Evolutionary conservation across 441 rosid genomes (phyloP), one percentile per base, ranked within the genome.

Genomic region (Capsella rubella): DNA sequence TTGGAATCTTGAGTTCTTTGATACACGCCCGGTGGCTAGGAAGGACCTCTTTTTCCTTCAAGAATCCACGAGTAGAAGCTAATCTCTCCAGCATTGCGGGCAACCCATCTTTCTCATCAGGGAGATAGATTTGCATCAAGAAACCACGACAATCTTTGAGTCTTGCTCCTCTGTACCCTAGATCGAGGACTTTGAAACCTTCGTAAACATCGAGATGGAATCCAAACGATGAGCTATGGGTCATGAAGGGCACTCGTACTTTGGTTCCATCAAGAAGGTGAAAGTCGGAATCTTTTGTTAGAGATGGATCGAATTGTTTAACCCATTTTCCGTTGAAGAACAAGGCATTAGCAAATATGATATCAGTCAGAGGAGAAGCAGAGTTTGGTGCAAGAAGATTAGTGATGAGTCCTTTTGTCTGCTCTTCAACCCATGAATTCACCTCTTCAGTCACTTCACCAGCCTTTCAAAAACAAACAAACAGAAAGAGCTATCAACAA

Each of bases 341-440:
- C n/a, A 73, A 29, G 0, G 71, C 71, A 73, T 73, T 73, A 25
- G 77, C 77, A 46, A 62, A 72, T 72, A 72, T 42, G 63, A 0
- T 0, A 53, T 64, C 64, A 25, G 76, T 72, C 54, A 2, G 0
- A 10, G 47, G 3, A 62, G 47, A 1, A 11, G 52, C 56, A 53
- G 56, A 53, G 4, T 18, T 52, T 29, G 52, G 72, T 56, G 8
- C 0, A 69, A 72, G 63, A 4, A 72, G 64, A 21, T 63, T 3
- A 63, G 69, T 72, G 64, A 73, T 73, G 77, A 64, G 71, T 6
- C 58, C 71, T 4, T 34, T 55, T n/a, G 77, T 73, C 34, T 73
- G 57, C 73, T 85, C 82, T 52, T 84, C 89, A 58, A 84, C 90
- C 97, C 91, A 90, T 3, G 82, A 56, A 50, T 90, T 90, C 35